Base-by-base conservation (phyloP, 2,329 filamentous ascomycete genomes). In the Helotiales sp. region DNA sequence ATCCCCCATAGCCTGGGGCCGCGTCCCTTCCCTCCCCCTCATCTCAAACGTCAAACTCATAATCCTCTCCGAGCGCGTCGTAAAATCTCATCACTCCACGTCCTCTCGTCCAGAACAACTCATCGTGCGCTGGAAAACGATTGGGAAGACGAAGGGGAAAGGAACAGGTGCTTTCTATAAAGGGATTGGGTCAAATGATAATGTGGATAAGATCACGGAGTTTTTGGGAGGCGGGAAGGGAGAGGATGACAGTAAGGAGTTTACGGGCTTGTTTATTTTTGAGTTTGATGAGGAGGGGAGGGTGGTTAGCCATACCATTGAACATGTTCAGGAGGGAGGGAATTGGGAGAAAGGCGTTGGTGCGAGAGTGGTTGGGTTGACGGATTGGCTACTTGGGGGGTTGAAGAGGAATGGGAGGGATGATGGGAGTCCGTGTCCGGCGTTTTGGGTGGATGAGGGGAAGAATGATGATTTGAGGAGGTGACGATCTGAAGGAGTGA, bases 1-100 rank as follows among this genome's bases (percentile, higher is more conserved):
- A 0, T 92, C 93, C 0, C 95, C 95, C 0, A 88, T 99, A 52
- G 93, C 93, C 29, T 99, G 95, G 95, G 96, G 96, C 69, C 86
- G 90, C 27, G 40, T 44, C 5, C 40, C 40, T n/a, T n/a, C n/a
- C n/a, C 82, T 99, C 1, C 95, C 95, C 2, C 84, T 98, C 19
- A 83, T 97, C 30, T 93, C 93, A 64, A 96, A 96, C 69, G 91
- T 97, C 44, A 87, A 86, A 66, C 82, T 99, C 10, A 86, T 91
- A 67, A 95, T 99, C 52, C 75, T 96, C 17, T 93, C 90, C 12
- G 93, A 96, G 77, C 89, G 93, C 66, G 95, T 99, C 83, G 61
- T 72, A 13, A 78, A 55, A 72, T 74, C 12, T 70, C 70, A 15
- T 69, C 74, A 9, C 17, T 51, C 55, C 42, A 17, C 50, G 24